Evolutionary conservation across 768 basidiomycete genomes (phyloP).

Genomic region (Leccinum imitatum): DNA sequence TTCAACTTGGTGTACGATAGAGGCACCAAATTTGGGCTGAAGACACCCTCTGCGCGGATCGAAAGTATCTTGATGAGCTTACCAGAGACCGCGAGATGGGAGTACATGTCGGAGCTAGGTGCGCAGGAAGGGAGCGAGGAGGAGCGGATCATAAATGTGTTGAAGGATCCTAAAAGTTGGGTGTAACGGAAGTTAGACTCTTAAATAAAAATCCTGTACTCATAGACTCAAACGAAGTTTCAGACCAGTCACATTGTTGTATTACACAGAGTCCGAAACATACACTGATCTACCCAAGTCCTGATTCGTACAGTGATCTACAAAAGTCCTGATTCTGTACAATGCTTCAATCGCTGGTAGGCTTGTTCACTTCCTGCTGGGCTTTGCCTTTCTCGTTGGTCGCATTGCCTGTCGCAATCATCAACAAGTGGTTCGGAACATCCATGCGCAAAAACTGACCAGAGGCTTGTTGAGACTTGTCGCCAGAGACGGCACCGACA

Average conservation of each 20-base stretch:
- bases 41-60: constrained; percentile 81
- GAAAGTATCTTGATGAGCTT: constrained; percentile 91
- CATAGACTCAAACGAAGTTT: not conserved
- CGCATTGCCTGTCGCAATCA: constrained; percentile 42
- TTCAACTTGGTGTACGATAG: constrained; percentile 88
- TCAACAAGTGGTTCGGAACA: not conserved
- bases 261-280: not conserved
- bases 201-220: too few species aligned
- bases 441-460: constrained; percentile 33
- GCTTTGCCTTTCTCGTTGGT: constrained; percentile 53
- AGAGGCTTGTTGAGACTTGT: constrained; percentile 47
- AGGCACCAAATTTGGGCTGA: constrained; percentile 84
- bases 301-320: not conserved
- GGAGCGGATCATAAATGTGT: constrained; percentile 56
- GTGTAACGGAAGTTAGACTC: constrained; percentile 17
- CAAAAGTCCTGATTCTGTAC: not conserved
- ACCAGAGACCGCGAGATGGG: constrained; percentile 86
- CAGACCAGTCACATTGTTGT: not conserved
- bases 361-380: constrained; percentile 55
- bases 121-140: constrained; percentile 62
- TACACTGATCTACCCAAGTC: too few species aligned
- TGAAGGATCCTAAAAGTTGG: constrained; percentile 69
- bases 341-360: not conserved
- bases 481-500: constrained; percentile 56
- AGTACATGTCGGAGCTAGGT: constrained; percentile 81